These are phyloP conservation scores for Immersiporthe knoxdaviesiana DNA, from an alignment of 2,329 filamentous ascomycete species.

Conservation along the genomic window DNA sequence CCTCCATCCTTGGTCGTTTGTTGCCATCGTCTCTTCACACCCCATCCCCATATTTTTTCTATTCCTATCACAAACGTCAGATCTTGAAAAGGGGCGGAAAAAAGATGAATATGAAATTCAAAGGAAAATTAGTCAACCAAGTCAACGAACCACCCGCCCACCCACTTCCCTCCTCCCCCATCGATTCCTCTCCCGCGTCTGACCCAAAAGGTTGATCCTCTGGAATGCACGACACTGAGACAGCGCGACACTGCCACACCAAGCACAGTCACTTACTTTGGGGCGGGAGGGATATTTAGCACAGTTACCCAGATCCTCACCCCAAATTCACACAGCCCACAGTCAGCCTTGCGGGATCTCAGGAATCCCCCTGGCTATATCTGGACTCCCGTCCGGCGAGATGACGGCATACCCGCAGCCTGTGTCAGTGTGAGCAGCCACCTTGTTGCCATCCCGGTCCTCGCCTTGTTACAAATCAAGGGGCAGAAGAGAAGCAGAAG, in stretches of 20 bases:
- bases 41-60: background rate
- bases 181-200: background rate
- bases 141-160: background rate
- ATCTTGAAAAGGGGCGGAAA: background rate
- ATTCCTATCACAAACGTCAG: constrained; percentile 6
- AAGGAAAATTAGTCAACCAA: background rate
- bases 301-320: too few species aligned
- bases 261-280: too few species aligned
- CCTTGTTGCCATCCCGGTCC: background rate
- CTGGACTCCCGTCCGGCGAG: background rate
- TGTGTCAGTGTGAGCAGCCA: background rate
- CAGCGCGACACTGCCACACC: background rate
- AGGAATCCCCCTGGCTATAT: background rate
- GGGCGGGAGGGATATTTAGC: too few species aligned
- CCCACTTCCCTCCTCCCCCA: background rate
- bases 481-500: background rate
- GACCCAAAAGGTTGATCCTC: background rate
- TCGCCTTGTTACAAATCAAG: too few species aligned
- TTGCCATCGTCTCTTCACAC: background rate
- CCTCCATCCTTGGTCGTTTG: background rate
- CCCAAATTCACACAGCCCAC: background rate
- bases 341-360: background rate
- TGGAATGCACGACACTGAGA: background rate
- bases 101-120: background rate
- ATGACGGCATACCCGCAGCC: constrained; percentile 1